Evolutionary conservation across 2,329 filamentous ascomycete genomes (phyloP), one percentile per base, ranked within the genome.

Genomic region (Paradendryphiella salina): DNA sequence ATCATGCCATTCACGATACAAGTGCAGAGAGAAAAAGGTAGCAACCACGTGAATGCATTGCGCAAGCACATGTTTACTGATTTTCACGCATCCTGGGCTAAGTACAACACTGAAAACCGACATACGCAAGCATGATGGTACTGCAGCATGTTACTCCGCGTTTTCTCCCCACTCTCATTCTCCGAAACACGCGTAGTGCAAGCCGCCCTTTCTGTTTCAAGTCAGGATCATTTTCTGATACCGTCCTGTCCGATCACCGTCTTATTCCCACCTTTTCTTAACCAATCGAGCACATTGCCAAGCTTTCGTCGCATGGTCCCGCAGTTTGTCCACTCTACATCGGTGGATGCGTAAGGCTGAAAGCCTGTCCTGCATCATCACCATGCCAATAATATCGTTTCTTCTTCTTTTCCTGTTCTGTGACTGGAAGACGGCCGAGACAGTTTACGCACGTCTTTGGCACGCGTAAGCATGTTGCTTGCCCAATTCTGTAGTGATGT

Each of bases 161-260:
- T 50, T 54, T 60, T 49, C 57, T 54, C 58, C 58, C 58, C 58
- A 57, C 58, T 46, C 31, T 32, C 39, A 57, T 60, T 60, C 46
- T 55, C 58, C 58, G 58, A 59, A 59, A 38, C 37, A 34, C 23
- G 23, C 23, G 23, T 40, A 31, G 33, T 35, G 34, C 48, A 40
- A 15, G 36, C 34, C 35, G 23, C 48, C n/a, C 34, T 28, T 32
- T 46, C 38, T 35, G n/a, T 43, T 48, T 48, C 32, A 17, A 48
- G 40, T n/a, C 28, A 20, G 14, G 20, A 13, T 13, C 40, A 13
- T 28, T 2, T 29, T 34, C 9, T 32, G 11, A 38, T 29, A 11
- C 34, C 26, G 15, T 13, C n/a, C 26, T 17, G 10, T 0, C 33
- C 40, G 32, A 38, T 37, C 17, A 26, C 2, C 9, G 4, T 3